Percentiles rank a stretch among this genome's conserved stretches.
Evolutionary conservation across 495 filamentous ascomycete genomes (phyloP).

Genomic region (Usnea hakonensis): DNA sequence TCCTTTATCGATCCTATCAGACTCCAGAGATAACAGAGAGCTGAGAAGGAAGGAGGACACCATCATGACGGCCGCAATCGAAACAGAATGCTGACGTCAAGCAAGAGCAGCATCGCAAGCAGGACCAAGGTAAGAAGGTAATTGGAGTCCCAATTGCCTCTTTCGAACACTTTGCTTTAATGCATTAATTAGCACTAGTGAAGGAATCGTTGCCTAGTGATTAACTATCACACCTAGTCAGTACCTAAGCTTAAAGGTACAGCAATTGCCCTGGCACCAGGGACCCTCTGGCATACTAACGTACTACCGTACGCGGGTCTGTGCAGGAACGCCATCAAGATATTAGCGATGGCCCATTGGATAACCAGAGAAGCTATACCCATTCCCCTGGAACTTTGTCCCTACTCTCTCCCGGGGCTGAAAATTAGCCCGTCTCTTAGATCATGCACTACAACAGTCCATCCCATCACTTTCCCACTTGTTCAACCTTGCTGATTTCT

Average conservation of each 20-base stretch:
- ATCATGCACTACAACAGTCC: background rate
- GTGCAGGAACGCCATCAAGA: slow-evolving; percentile 5
- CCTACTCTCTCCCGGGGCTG: background rate
- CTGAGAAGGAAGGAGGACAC: too few relatives aligned
- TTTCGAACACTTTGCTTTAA: background rate
- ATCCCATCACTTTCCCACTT: slow-evolving; percentile 1
- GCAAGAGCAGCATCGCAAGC: background rate
- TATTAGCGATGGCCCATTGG: slow-evolving; percentile 9
- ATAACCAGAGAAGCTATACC: slow-evolving; percentile 5
- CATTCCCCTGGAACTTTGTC: background rate
- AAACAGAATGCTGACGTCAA: background rate
- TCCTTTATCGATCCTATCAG: background rate
- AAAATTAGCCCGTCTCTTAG: background rate
- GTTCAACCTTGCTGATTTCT: background rate
- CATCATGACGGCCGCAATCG: too few relatives aligned
- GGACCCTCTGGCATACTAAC: background rate
- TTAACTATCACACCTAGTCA: too few relatives aligned
- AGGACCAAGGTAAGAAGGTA: background rate
- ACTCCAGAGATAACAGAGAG: background rate
- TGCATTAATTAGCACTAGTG: too few relatives aligned
- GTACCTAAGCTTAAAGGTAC: too few relatives aligned
- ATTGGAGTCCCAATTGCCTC: background rate
- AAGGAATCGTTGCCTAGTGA: too few relatives aligned
- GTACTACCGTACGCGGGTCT: too few relatives aligned
- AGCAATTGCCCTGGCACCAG: slow-evolving; percentile 1